Conservation (phyloP, 805 yeast genomes). For the Allodekkera sacchari region DNA sequence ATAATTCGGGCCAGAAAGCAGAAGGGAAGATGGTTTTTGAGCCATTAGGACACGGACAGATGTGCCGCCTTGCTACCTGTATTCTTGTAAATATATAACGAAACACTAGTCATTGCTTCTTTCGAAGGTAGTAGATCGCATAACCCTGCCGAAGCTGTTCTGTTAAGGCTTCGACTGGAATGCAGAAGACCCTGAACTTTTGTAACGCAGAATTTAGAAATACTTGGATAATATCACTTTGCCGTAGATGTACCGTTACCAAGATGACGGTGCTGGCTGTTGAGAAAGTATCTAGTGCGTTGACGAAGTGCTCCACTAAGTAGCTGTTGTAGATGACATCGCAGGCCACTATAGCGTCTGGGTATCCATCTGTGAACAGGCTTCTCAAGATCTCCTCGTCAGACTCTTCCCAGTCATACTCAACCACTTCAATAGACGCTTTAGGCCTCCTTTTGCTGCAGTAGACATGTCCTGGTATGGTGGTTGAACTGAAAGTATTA, state of each 20-base stretch:
- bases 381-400: slow-evolving; percentile 5
- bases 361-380: slow-evolving; percentile 10
- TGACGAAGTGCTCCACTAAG: slow-evolving; percentile 18
- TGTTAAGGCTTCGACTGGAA: neutral
- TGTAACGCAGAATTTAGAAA: neutral
- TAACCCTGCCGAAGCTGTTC: neutral
- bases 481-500: slow-evolving; percentile 16
- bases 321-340: slow-evolving; percentile 62
- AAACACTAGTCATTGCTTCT: neutral
- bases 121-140: neutral
- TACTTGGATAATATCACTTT: neutral
- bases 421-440: slow-evolving; percentile 35
- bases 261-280: neutral
- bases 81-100: slow-evolving; percentile 1
- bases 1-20: slow-evolving; percentile 68
- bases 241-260: neutral
- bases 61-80: neutral
- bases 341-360: slow-evolving; percentile 49
- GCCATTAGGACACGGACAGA: slow-evolving; percentile 42
- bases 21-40: slow-evolving; percentile 90
- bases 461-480: slow-evolving; percentile 11
- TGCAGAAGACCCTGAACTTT: neutral
- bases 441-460: slow-evolving; percentile 3
- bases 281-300: neutral
- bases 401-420: slow-evolving; percentile 55